phyloP scores from a whole-genome alignment of 2,329 filamentous ascomycete species.

The Epichloe elymi region DNA sequence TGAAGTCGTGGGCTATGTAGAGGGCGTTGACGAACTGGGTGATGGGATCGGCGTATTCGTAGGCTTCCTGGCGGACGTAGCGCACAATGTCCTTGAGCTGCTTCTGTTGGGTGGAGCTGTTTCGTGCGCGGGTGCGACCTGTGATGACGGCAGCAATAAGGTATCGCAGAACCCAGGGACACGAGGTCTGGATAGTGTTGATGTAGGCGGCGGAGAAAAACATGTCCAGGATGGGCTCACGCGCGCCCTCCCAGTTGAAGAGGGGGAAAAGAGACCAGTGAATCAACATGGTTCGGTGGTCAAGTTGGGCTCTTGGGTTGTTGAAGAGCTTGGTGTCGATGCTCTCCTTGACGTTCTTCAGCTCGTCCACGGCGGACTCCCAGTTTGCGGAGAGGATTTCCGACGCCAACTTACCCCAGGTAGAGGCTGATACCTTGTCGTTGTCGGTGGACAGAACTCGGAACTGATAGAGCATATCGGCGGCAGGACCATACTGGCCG shows the following conservation, averaged over 20 bases:
- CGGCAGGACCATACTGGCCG: slow-evolving; percentile 80
- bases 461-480: slow-evolving; percentile 94
- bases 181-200: slow-evolving; percentile 98
- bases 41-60: slow-evolving; percentile 93
- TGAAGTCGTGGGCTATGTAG: slow-evolving; percentile 77
- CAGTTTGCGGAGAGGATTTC: slow-evolving; percentile 93
- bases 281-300: slow-evolving; percentile 92
- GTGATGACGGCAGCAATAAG: slow-evolving; percentile 90
- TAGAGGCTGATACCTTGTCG: slow-evolving; percentile 90
- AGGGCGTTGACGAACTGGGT: slow-evolving; percentile 94
- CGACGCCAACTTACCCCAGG: slow-evolving; percentile 94
- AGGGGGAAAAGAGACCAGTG: slow-evolving; percentile 99
- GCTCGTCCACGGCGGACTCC: slow-evolving; percentile 84
- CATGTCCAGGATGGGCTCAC: slow-evolving; percentile 84
- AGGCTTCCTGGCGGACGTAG: slow-evolving; percentile 90
- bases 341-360: slow-evolving; percentile 77
- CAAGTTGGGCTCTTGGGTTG: slow-evolving; percentile 89
- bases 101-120: slow-evolving; percentile 84
- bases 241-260: slow-evolving; percentile 90
- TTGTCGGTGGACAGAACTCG: slow-evolving; percentile 95
- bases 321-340: slow-evolving; percentile 94
- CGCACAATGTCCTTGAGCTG: slow-evolving; percentile 95
- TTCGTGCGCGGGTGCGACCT: slow-evolving; percentile 68
- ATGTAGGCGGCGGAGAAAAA: slow-evolving; percentile 97
- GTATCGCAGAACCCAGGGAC: slow-evolving; percentile 93